Evolutionary conservation across 2,329 filamentous ascomycete species (phyloP).

Genomic region (Colletotrichum destructivum): DNA sequence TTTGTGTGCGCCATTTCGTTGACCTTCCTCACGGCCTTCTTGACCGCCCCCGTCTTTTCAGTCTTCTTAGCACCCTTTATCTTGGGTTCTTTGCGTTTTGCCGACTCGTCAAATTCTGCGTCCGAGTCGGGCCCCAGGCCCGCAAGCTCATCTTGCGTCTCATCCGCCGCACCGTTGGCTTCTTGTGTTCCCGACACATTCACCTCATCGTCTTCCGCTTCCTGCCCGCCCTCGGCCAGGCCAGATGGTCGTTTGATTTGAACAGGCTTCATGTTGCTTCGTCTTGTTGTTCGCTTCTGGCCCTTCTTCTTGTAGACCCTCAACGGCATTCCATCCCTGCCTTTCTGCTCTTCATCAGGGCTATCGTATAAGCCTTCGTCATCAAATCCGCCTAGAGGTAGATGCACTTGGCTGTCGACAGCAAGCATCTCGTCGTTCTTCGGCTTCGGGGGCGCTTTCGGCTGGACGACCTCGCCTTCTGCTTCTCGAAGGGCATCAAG

Average conservation of each 20-base stretch:
- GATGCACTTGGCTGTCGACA: slow-evolving; percentile 60
- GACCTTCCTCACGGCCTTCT: slow-evolving; percentile 71
- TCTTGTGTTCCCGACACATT: slow-evolving; percentile 59
- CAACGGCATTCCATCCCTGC: slow-evolving; percentile 71
- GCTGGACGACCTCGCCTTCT: slow-evolving; percentile 65
- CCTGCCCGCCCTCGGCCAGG: slow-evolving; percentile 48
- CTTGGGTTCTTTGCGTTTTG: slow-evolving; percentile 47
- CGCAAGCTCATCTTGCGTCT: slow-evolving; percentile 45
- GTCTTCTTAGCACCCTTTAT: slow-evolving; percentile 44
- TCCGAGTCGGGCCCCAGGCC: slow-evolving; percentile 55
- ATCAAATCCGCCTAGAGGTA: slow-evolving; percentile 74
- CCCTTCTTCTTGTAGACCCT: slow-evolving; percentile 86
- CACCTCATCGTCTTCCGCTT: slow-evolving; percentile 50
- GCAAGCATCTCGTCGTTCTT: slow-evolving; percentile 58
- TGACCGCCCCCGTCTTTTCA: slow-evolving; percentile 62
- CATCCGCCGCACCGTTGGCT: slow-evolving; percentile 48
- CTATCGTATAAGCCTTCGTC: slow-evolving; percentile 74
- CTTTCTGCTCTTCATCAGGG: slow-evolving; percentile 64
- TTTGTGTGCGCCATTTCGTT: slow-evolving; percentile 76
- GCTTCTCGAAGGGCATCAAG: slow-evolving; percentile 81
- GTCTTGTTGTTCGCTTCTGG: slow-evolving; percentile 82
- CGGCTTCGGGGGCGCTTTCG: slow-evolving; percentile 43
- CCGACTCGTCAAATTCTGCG: slow-evolving; percentile 51
- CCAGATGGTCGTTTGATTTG: slow-evolving; percentile 62
- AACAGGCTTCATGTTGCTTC: slow-evolving; percentile 74